Percentiles rank a stretch among this genome's conserved stretches.
Evolutionary conservation across 768 basidiomycete species (phyloP).

Genomic region (Termitomyces sp.): DNA sequence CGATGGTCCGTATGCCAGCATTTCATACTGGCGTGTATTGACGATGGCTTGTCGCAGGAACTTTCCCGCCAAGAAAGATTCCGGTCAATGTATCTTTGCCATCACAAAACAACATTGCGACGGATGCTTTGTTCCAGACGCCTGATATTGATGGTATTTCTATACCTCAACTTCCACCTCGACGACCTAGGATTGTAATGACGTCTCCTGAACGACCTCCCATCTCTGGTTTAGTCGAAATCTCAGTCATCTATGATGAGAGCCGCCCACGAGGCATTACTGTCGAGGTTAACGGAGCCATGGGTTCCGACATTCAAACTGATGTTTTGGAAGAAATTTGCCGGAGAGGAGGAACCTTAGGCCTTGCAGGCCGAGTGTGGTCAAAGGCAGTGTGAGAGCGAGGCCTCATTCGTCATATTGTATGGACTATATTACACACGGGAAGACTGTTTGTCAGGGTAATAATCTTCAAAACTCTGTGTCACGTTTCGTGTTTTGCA

Average conservation of each 20-base stretch:
- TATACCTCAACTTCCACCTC: constrained; percentile 28
- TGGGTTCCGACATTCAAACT: constrained; percentile 47
- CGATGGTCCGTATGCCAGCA: constrained; percentile 36
- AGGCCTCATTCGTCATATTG: background rate
- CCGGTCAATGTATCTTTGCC: constrained; percentile 71
- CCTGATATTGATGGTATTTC: constrained; percentile 30
- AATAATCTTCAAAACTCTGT: background rate
- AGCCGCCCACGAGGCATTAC: constrained; percentile 45
- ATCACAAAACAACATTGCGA: constrained; percentile 24
- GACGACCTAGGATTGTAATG: constrained; percentile 54
- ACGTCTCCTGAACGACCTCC: constrained; percentile 61
- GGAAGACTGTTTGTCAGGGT: background rate
- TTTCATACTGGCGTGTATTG: constrained; percentile 2
- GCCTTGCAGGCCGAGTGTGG: constrained; percentile 67
- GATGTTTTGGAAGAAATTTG: constrained; percentile 64
- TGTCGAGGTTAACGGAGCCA: constrained; percentile 53
- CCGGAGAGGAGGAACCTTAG: constrained; percentile 65
- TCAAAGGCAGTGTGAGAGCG: constrained; percentile 26
- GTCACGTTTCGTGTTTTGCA: background rate
- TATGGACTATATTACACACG: too few relatives aligned
- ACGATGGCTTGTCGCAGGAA: constrained; percentile 31
- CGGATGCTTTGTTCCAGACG: constrained; percentile 39
- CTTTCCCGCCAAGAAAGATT: constrained; percentile 50
- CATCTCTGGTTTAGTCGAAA: constrained; percentile 59
- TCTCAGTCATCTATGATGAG: constrained; percentile 58